Percentiles rank a stretch among this genome's conserved stretches.
Conservation (phyloP, 805 yeast genomes). For the Ascoidea rubescens region DNA sequence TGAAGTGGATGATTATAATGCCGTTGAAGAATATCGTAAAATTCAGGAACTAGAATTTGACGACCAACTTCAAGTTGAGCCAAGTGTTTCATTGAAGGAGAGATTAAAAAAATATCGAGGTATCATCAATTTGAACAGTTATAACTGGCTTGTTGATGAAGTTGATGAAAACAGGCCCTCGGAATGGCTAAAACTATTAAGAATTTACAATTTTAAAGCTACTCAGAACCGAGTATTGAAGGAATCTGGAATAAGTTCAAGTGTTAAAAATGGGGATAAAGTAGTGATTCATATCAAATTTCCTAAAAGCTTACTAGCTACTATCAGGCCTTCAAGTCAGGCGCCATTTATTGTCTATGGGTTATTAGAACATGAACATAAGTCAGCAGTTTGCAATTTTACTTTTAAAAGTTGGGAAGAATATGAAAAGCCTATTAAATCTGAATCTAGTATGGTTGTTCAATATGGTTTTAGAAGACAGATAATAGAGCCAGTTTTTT, state of each 20-base stretch:
- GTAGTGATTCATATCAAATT: slow-evolving; percentile 47
- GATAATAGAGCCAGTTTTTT: slow-evolving; percentile 69
- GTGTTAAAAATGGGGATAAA: slow-evolving; percentile 47
- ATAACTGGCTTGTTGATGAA: slow-evolving; percentile 84
- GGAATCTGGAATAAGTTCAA: slow-evolving; percentile 31
- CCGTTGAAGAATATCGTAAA: slow-evolving; percentile 44
- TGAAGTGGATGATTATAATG: slow-evolving; percentile 67
- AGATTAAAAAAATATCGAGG: slow-evolving; percentile 75
- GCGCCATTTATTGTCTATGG: slow-evolving; percentile 57
- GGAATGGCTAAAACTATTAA: slow-evolving; percentile 62
- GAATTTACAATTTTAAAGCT: slow-evolving; percentile 65
- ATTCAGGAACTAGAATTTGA: slow-evolving; percentile 88
- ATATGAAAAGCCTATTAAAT: slow-evolving; percentile 70
- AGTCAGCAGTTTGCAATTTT: slow-evolving; percentile 70
- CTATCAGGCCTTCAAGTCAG: slow-evolving; percentile 26
- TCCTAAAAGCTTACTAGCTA: slow-evolving; percentile 31
- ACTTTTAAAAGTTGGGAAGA: slow-evolving; percentile 83
- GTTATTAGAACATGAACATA: slow-evolving; percentile 74
- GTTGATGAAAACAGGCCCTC: slow-evolving; percentile 60
- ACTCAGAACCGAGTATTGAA: slow-evolving; percentile 58
- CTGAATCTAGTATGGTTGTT: slow-evolving; percentile 68
- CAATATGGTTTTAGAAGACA: slow-evolving; percentile 93
- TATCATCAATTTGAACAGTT: slow-evolving; percentile 62
- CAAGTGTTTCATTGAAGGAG: slow-evolving; percentile 62
- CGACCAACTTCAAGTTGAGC: slow-evolving; percentile 82